phyloP scores from a whole-genome alignment of 192 early-diverging fungal species.

The Rhizophagus clarus region DNA sequence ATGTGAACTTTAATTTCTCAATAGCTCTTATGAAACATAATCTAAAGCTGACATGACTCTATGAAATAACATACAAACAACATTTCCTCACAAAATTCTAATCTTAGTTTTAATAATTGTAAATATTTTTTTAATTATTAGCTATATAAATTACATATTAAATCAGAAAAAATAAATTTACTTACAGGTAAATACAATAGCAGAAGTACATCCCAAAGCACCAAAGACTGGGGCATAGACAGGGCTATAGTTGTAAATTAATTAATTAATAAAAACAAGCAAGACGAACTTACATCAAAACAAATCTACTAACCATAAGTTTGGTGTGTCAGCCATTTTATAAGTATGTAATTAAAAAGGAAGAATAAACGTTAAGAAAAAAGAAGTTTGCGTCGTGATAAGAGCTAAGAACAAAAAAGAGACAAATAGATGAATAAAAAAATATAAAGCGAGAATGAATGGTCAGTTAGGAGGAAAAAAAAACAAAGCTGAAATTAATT shows the following conservation, averaged over 20 bases:
- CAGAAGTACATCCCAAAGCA: constrained; percentile 85
- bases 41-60: too few species aligned
- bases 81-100: too few species aligned
- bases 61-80: too few species aligned
- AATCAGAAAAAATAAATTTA: constrained; percentile 23
- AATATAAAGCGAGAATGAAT: not conserved
- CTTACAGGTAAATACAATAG: constrained; percentile 91
- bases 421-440: not conserved
- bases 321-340: not conserved
- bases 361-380: not conserved
- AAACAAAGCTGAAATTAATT: not conserved
- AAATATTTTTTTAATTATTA: not conserved
- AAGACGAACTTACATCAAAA: not conserved
- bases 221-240: constrained; percentile 96
- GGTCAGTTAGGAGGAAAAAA: not conserved
- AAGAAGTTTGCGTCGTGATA: not conserved
- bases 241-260: constrained; percentile 53
- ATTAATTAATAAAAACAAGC: not conserved
- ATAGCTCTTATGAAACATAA: too few species aligned
- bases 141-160: not conserved
- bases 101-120: too few species aligned
- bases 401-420: not conserved
- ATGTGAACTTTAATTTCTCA: too few species aligned
- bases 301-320: not conserved
- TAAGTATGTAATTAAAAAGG: not conserved